Evolutionary conservation across 768 basidiomycete genomes (phyloP), one percentile per base, ranked within the genome.

Genomic region (Coprinopsis sp.): DNA sequence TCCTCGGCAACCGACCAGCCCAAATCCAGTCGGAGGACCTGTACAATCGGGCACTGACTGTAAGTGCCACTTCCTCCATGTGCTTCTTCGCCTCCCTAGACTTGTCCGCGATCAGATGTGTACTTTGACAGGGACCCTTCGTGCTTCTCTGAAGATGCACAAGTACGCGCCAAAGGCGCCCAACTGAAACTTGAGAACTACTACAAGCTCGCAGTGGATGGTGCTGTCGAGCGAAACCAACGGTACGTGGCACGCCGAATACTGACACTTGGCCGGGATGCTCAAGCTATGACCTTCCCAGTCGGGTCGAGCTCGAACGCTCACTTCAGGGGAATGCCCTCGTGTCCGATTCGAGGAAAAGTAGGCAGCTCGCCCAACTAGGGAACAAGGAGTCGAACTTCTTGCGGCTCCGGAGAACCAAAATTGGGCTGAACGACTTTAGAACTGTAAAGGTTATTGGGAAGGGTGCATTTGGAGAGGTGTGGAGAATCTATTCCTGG

Each of bases 381-480:
- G 93, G 91, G 18, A 86, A 84, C 68, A 89, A 90, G 57, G 92
- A 95, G 66, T 84, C 83, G 3, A 87, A 85, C 6, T 97, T 85
- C 64, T 77, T 99, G 48, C 82, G 96, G 8, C 73, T 97, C 42
- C 77, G 84, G 46, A 74, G 95, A 40, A 97, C 96, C 23, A 89
- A 88, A 58, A 76, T 99, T 10, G 91, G 93, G 2, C 70, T 97
- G 48, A 82, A 87, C 51, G 87, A 98, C 65, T 99, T 99, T 70
- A 74, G 85, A 54, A 98, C 95, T 3, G 91, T 99, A 58, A 98
- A 98, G 64, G 93, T 99, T 37, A 99, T 99, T 55, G 96, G 96
- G 18, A 97, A 96, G 68, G 96, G 96, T 52, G 96, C 96, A 14
- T 99, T 99, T 58, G 94, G 96, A 63, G 95, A 99, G 73, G 92